These are phyloP conservation scores for Debaryomyces prosopidis DNA, from an alignment of 805 yeast species.

Conservation along the genomic window DNA sequence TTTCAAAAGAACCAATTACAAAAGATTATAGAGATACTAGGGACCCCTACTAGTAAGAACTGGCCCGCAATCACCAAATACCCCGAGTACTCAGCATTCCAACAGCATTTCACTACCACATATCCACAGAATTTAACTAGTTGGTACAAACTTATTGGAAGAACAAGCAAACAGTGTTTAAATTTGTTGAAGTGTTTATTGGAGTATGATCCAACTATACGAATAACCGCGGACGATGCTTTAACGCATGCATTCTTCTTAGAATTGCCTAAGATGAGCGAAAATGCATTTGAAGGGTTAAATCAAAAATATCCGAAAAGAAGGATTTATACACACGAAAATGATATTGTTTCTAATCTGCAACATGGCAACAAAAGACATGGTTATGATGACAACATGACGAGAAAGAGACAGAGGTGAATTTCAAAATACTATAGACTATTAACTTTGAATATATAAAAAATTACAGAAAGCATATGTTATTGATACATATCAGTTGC, in stretches of 20 bases:
- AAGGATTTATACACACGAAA: constrained; percentile 83
- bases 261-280: constrained; percentile 65
- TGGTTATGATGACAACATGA: constrained; percentile 20
- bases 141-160: constrained; percentile 88
- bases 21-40: constrained; percentile 89
- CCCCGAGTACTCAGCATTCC: constrained; percentile 68
- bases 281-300: constrained; percentile 79
- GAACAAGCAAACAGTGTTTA: constrained; percentile 66
- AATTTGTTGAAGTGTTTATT: constrained; percentile 63
- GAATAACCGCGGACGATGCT: constrained; percentile 79
- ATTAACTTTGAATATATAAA: too few relatives aligned
- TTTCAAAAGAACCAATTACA: constrained; percentile 91
- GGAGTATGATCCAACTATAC: constrained; percentile 77
- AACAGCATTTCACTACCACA: constrained; percentile 45
- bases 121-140: constrained; percentile 71
- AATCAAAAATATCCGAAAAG: constrained; percentile 79
- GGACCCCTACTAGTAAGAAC: constrained; percentile 74
- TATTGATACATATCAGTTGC: too few relatives aligned
- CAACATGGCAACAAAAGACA: constrained; percentile 27
- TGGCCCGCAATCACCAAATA: constrained; percentile 82
- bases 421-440: not conserved
- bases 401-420: constrained; percentile 28
- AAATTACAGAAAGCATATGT: too few relatives aligned
- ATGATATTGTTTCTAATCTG: constrained; percentile 56
- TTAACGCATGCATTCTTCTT: constrained; percentile 76